Percentiles rank a stretch among this genome's conserved stretches.
Evolutionary conservation across 768 basidiomycete species (phyloP).

Genomic region (Suillus discolor): DNA sequence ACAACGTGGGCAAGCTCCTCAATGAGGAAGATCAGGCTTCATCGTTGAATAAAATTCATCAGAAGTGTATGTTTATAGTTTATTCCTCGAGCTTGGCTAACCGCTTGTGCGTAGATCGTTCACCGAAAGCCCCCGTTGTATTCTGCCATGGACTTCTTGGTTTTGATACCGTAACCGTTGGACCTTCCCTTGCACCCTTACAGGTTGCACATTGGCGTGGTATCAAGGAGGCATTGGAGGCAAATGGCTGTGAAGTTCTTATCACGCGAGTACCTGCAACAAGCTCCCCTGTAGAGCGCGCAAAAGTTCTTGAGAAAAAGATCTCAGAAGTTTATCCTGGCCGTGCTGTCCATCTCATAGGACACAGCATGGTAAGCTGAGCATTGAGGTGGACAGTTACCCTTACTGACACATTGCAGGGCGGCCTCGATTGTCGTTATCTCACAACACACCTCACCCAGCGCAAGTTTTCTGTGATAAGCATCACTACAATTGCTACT

Average conservation of each 20-base stretch:
- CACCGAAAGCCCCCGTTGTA: constrained; percentile 83
- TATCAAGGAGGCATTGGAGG: constrained; percentile 88
- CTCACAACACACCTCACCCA: constrained; percentile 82
- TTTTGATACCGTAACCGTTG: constrained; percentile 83
- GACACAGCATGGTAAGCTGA: constrained; percentile 71
- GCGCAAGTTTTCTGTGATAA: constrained; percentile 79
- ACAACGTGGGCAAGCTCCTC: constrained; percentile 45
- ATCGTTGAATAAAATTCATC: constrained; percentile 34
- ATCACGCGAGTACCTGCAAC: constrained; percentile 95
- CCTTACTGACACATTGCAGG: constrained; percentile 46
- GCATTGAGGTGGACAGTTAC: constrained; percentile 1
- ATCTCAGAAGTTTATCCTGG: constrained; percentile 84
- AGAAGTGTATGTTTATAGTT: constrained; percentile 59
- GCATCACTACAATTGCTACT: constrained; percentile 91
- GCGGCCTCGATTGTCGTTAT: constrained; percentile 90
- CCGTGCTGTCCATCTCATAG: constrained; percentile 85
- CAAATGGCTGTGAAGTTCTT: constrained; percentile 87
- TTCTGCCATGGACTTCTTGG: constrained; percentile 96
- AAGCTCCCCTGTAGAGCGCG: constrained; percentile 84
- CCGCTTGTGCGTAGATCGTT: constrained; percentile 51
- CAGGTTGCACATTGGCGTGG: constrained; percentile 97
- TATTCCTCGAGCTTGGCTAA: constrained; percentile 7
- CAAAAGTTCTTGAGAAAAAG: constrained; percentile 82
- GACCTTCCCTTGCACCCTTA: constrained; percentile 73
- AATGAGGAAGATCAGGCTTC: constrained; percentile 54